These are phyloP conservation scores for Catharanthus roseus DNA, from an alignment of 257 asterid genomes.

Conservation along the genomic window DNA sequence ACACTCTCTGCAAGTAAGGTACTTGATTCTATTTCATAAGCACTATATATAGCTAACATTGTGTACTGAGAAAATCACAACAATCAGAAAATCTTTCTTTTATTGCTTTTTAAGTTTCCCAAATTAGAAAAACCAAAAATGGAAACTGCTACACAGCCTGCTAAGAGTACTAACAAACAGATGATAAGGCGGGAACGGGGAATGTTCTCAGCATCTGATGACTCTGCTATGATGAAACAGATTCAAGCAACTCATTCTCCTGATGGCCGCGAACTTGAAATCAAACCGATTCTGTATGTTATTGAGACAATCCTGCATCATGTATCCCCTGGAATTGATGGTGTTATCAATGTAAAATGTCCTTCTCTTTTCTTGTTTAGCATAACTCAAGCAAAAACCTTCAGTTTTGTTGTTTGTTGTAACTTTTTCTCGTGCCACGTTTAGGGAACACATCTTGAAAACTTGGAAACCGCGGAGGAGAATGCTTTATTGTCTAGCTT, in stretches of 20 bases:
- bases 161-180: conserved; percentile 19
- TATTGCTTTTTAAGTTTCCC: conserved; percentile 4
- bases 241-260: conserved; percentile 59
- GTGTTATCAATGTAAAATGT: conserved; percentile 35
- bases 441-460: conserved; percentile 39
- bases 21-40: conserved; percentile 40
- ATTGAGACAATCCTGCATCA: conserved; percentile 46
- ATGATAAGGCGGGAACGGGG: conserved; percentile 31
- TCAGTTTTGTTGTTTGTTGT: not conserved
- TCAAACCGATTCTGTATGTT: conserved; percentile 39
- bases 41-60: conserved; percentile 46
- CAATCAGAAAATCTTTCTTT: not conserved
- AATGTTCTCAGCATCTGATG: conserved; percentile 39
- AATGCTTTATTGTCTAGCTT: conserved; percentile 28
- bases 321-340: conserved; percentile 54
- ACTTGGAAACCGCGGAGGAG: conserved; percentile 26
- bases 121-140: conserved; percentile 16
- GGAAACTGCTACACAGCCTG: conserved; percentile 28
- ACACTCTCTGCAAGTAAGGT: conserved; percentile 75
- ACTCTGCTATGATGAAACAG: conserved; percentile 43
- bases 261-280: conserved; percentile 44
- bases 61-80: conserved; percentile 9
- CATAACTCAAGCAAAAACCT: not conserved
- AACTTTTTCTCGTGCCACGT: not conserved
- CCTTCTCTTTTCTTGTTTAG: not conserved